These are phyloP conservation scores for Sphaceloma murrayae DNA, from an alignment of 2,329 filamentous ascomycete species.

Conservation along the genomic window DNA sequence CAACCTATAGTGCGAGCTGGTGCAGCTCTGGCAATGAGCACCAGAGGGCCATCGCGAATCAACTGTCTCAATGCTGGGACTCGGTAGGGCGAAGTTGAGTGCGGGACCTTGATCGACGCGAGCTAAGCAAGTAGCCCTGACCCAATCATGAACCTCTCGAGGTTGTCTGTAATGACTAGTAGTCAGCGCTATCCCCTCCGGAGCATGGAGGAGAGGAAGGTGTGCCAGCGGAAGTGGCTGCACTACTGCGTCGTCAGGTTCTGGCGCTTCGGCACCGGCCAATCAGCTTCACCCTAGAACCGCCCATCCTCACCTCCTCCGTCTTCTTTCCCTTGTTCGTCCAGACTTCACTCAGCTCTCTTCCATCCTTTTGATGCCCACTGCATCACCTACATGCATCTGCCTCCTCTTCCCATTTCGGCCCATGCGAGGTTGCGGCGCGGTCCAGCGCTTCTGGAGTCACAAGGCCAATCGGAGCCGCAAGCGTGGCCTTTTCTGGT, in stretches of 20 bases:
- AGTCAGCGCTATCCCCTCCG: neutral
- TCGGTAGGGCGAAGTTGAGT: neutral
- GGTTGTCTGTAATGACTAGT: neutral
- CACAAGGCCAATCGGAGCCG: neutral
- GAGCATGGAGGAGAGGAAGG: slow-evolving; percentile 1
- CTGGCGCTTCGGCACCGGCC: neutral
- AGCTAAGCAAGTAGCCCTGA: neutral
- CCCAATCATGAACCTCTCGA: neutral
- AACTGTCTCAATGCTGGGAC: neutral
- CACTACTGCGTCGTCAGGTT: neutral
- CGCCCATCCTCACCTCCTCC: neutral
- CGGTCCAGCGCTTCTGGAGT: neutral
- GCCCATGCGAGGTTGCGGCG: slow-evolving; percentile 1
- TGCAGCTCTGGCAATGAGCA: neutral
- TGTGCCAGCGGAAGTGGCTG: slow-evolving; percentile 3
- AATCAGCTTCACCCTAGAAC: neutral
- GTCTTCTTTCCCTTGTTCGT: neutral
- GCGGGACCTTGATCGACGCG: neutral
- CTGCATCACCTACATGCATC: neutral
- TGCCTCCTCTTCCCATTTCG: neutral
- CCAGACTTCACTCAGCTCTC: neutral
- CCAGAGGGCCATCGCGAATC: neutral
- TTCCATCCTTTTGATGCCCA: neutral
- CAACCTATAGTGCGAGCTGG: slow-evolving; percentile 1
- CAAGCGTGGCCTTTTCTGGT: neutral